Evolutionary conservation across 202 grass and related monocot genomes (phyloP), one percentile per base, ranked within the genome.

Genomic region (Zizania palustris): DNA sequence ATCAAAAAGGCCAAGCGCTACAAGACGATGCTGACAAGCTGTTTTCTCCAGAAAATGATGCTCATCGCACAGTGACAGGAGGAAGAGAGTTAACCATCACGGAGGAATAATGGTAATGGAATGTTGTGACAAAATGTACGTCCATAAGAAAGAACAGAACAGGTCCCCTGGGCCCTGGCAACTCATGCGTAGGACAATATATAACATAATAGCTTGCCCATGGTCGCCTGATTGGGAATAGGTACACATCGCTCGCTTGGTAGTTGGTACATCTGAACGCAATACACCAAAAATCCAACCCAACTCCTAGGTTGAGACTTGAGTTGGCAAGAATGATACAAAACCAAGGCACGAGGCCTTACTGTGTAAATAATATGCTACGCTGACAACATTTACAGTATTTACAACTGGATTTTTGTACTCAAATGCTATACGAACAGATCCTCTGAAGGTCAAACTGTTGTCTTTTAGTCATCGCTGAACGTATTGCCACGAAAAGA

Each of bases 301-400:
- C 72, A 88, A 12, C 56, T 85, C 72, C 77, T 85, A 53, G 20
- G 39, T 67, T 62, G 67, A 70, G 55, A 18, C 35, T 65, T 59
- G 71, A 72, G 59, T 33, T 65, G 86, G 72, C 42, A 85, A 55
- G 60, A 71, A 75, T 84, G 58, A 60, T 85, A 85, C 82, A 89
- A 89, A 82, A 85, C 66, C 45, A 61, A 73, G 67, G 82, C 67
- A 60, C 16, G 18, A 20, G 41, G 51, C 86, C 50, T 60, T 72
- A 13, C 86, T 4, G 51, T 85, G 58, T 77, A 80, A 84, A 88
- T 60, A 88, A 77, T 88, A 83, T 65, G 75, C 76, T 71, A 84
- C 21, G 1, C 75, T 63, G 41, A 88, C 45, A 56, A 83, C 69
- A 84, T 88, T 49, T 88, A 88, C 81, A 84, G 63, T 84, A 88